Evolutionary conservation across 106 monocot genomes (phyloP).

Genomic region (Dendrobium chrysotoxum): DNA sequence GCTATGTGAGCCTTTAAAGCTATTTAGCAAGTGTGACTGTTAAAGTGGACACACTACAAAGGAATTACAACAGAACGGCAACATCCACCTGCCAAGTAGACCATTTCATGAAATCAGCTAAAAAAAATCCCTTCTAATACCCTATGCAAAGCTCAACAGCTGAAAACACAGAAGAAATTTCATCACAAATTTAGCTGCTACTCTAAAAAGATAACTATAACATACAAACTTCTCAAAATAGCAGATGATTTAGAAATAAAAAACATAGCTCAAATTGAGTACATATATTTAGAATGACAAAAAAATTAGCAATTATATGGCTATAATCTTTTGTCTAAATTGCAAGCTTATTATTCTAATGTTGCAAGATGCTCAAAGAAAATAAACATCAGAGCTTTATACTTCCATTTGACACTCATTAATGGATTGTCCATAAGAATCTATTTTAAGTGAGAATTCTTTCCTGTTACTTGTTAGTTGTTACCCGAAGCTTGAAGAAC

Average conservation of each 20-base stretch:
- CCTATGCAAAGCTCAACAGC: background rate
- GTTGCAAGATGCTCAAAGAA: no score
- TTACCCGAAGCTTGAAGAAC: no score
- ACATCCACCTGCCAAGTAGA: background rate
- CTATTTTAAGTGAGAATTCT: no score
- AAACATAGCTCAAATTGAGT: background rate
- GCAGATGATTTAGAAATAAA: background rate
- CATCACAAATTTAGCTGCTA: background rate
- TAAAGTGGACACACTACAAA: background rate
- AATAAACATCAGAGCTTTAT: no score
- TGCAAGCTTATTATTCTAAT: no score
- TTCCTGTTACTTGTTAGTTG: no score
- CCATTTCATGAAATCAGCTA: background rate
- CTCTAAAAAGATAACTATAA: background rate
- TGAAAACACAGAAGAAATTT: background rate
- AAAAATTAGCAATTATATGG: no score
- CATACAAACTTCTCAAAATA: background rate
- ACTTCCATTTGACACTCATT: no score
- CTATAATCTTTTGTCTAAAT: no score
- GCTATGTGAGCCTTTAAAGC: no score
- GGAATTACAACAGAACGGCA: background rate
- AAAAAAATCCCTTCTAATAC: background rate
- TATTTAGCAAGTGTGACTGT: no score
- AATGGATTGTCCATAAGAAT: no score
- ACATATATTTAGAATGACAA: background rate